Conservation (phyloP, 768 basidiomycete species). For the Sporobolomyces pararoseus region DNA sequence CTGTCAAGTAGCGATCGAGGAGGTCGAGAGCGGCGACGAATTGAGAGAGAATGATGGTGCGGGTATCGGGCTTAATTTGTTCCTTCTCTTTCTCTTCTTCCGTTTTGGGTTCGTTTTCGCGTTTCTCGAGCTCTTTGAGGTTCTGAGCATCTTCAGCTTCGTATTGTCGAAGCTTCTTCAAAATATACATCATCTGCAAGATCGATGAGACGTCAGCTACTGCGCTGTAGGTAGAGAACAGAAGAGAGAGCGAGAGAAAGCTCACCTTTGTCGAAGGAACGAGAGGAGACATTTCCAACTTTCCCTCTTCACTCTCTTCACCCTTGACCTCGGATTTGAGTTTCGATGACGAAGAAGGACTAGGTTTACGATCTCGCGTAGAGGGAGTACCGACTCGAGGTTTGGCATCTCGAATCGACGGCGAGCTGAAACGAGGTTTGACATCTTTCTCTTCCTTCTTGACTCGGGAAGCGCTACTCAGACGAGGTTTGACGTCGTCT, state of each 20-base stretch:
- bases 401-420: neutral
- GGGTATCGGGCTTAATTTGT: neutral
- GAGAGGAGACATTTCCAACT: slow-evolving; percentile 18
- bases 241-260: slow-evolving; percentile 36
- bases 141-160: slow-evolving; percentile 43
- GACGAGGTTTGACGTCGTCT: slow-evolving; percentile 2
- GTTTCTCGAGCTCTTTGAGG: slow-evolving; percentile 63
- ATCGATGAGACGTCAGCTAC: neutral
- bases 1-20: slow-evolving; percentile 59
- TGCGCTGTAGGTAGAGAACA: neutral
- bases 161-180: slow-evolving; percentile 22
- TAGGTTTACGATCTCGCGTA: neutral
- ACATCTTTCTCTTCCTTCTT: slow-evolving; percentile 14
- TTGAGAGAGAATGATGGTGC: slow-evolving; percentile 67
- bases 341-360: slow-evolving; percentile 1
- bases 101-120: neutral
- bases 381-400: neutral
- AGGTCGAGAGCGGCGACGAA: slow-evolving; percentile 66
- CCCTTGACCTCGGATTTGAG: neutral
- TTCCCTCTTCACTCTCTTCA: neutral
- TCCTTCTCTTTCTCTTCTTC: neutral
- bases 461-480: slow-evolving; percentile 1
- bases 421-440: slow-evolving; percentile 6
- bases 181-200: slow-evolving; percentile 29
- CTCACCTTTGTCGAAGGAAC: slow-evolving; percentile 8